Base-by-base conservation (phyloP, 768 basidiomycete genomes). In the Galerina sulciceps region DNA sequence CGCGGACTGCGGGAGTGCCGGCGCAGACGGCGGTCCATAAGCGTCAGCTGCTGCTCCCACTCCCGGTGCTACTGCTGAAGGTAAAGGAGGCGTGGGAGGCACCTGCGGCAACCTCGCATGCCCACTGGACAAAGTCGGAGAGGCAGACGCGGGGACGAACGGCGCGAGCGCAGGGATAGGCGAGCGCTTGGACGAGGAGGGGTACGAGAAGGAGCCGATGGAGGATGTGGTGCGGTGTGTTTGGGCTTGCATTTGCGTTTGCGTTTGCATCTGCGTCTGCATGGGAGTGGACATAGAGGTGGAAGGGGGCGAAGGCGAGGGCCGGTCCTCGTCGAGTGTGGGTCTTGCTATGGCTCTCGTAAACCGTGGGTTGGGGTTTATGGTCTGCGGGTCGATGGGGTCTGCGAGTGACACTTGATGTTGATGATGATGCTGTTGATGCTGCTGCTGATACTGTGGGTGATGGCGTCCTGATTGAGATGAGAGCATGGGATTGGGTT, bases 371-470 rank as follows among this genome's bases (percentile, higher is more conserved):
- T 53, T 23, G 37, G 3, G 10, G 37, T 55, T 31, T 31, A 64
- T 57, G 11, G 62, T 54, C 31, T 64, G 50, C n/a, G 73, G 73
- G 55, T 75, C 73, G 20, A 75, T 71, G 9, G 69, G 72, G 50
- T 75, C 72, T 2, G 70, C 70, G n/a, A 71, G 35, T 35, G 71
- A 68, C 17, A 58, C 11, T 9, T 64, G 58, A 57, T 42, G 47
- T 15, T 53, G 48, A 45, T 43, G 48, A 40, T 54, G 50, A 8
- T 31, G 26, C 8, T 31, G 26, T 31, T 31, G 26, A 31, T 31
- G n/a, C n/a, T n/a, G n/a, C n/a, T n/a, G n/a, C n/a, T n/a, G n/a
- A n/a, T n/a, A n/a, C n/a, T n/a, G n/a, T n/a, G n/a, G n/a, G n/a
- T n/a, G n/a, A n/a, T n/a, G n/a, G n/a, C n/a, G n/a, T n/a, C n/a